phyloP scores from a whole-genome alignment of 805 yeast species.

The Wickerhamomyces mucosus region DNA sequence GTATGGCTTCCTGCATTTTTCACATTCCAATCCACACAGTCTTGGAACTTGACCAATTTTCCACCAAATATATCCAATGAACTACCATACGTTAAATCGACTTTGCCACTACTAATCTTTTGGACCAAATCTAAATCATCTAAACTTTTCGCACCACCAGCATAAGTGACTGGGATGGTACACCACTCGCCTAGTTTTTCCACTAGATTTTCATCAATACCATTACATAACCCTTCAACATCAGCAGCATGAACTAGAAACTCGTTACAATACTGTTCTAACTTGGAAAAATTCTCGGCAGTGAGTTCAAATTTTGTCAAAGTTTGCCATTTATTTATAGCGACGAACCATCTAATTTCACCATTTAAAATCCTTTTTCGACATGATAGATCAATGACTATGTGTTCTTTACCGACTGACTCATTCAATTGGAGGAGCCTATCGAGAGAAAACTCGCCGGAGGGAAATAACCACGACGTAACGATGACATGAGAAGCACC shows the following conservation, averaged over 20 bases:
- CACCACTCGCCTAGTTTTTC: constrained; percentile 69
- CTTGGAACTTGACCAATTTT: constrained; percentile 59
- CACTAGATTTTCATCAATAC: constrained; percentile 81
- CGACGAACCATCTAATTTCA: constrained; percentile 68
- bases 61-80: constrained; percentile 96
- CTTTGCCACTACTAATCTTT: constrained; percentile 63
- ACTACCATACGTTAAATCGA: constrained; percentile 89
- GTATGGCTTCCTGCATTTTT: constrained; percentile 12
- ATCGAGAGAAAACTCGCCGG: constrained; percentile 39
- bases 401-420: constrained; percentile 50
- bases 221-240: constrained; percentile 92
- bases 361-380: constrained; percentile 29
- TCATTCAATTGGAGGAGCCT: constrained; percentile 42
- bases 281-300: constrained; percentile 38
- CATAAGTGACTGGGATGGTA: constrained; percentile 71
- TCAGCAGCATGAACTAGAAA: constrained; percentile 96
- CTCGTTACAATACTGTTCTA: constrained; percentile 69
- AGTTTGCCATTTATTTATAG: constrained; percentile 96
- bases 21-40: constrained; percentile 67
- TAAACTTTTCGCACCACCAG: constrained; percentile 87
- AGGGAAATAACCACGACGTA: constrained; percentile 83
- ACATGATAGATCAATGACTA: constrained; percentile 91
- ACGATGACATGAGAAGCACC: constrained; percentile 86
- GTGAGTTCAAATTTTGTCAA: constrained; percentile 57
- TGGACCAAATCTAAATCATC: constrained; percentile 62